phyloP scores from a whole-genome alignment of 371 early-diverging fungal species.

The Catenaria anguillulae region DNA sequence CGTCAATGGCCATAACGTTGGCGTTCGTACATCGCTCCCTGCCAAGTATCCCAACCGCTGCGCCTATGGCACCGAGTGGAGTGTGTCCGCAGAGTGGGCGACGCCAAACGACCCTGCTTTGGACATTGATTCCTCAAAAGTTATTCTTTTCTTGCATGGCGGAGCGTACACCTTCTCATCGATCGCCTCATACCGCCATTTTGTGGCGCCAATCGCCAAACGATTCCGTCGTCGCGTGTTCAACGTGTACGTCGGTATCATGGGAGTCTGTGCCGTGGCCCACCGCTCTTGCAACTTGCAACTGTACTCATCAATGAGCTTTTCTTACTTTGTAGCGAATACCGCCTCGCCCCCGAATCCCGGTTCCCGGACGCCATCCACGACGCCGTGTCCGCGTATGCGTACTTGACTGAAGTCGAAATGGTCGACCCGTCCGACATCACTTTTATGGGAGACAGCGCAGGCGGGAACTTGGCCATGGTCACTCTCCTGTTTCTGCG shows the following conservation, averaged over 20 bases:
- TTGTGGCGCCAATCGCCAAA: constrained; percentile 23
- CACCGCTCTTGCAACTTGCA: no score
- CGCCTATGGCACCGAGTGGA: no score
- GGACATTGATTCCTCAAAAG: no score
- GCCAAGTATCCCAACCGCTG: no score
- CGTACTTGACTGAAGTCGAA: constrained; percentile 26
- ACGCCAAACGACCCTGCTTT: no score
- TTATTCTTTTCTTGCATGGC: constrained; percentile 52
- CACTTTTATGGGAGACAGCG: constrained; percentile 41
- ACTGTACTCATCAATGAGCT: neutral
- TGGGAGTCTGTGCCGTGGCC: no score
- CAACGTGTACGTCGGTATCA: neutral
- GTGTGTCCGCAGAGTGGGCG: no score
- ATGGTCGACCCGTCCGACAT: constrained; percentile 21
- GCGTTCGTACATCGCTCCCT: no score
- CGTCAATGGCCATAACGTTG: no score
- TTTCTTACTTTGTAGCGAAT: constrained; percentile 28
- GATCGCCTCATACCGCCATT: constrained; percentile 28
- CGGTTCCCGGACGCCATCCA: constrained; percentile 70
- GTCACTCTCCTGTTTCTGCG: constrained; percentile 14
- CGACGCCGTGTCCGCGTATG: constrained; percentile 59
- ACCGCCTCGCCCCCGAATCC: constrained; percentile 64
- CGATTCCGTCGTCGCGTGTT: neutral
- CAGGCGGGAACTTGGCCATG: constrained; percentile 36
- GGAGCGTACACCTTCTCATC: constrained; percentile 47